phyloP scores from a whole-genome alignment of 2,329 filamentous ascomycete genomes.

The Tolypocladium pustulatum region DNA sequence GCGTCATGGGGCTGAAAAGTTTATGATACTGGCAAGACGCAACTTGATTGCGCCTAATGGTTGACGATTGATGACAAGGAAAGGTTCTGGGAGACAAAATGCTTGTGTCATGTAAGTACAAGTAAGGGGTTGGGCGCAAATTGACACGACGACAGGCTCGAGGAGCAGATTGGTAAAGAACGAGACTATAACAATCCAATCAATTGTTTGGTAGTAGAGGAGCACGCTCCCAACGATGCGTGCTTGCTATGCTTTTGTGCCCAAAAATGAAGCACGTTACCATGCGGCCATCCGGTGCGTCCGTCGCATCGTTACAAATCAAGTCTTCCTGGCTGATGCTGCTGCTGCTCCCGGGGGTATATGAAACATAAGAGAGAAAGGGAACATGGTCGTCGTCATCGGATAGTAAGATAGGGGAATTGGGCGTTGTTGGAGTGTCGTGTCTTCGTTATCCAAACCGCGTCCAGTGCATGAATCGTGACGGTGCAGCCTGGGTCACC shows the following conservation, averaged over 20 bases:
- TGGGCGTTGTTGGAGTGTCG: background rate
- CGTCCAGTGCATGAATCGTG: background rate
- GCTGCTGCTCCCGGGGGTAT: background rate
- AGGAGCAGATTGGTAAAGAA: background rate
- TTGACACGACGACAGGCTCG: background rate
- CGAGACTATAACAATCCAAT: background rate
- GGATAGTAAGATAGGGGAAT: background rate
- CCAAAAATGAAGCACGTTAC: background rate
- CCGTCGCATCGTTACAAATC: background rate
- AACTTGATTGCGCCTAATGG: background rate
- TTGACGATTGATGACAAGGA: background rate
- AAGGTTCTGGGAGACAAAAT: background rate
- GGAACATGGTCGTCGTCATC: background rate
- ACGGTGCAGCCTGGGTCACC: slow-evolving; percentile 1
- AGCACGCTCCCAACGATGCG: background rate
- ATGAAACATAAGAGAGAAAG: background rate
- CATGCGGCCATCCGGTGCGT: background rate
- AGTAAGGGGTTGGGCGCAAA: background rate
- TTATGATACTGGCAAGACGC: background rate
- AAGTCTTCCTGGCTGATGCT: background rate
- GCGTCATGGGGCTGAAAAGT: background rate
- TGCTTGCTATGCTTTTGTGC: background rate
- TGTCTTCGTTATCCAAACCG: background rate
- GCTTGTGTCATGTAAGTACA: background rate
- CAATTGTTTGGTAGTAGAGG: background rate